phyloP scores from a whole-genome alignment of 2,329 filamentous ascomycete genomes.

The Arthrobotrys entomopaga region DNA sequence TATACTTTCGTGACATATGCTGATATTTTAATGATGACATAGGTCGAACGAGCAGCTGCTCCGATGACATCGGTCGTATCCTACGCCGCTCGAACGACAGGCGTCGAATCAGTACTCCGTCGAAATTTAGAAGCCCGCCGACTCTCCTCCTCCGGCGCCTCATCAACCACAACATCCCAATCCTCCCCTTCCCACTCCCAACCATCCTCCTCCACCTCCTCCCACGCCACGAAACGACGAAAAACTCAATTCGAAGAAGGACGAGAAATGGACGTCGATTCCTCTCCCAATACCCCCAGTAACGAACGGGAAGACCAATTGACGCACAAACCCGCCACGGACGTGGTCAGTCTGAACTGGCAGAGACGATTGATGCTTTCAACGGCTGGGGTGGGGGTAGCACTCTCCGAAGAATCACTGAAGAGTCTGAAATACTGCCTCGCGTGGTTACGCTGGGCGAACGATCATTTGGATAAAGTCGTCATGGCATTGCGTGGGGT shows the following conservation, averaged over 20 bases:
- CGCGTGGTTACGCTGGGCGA: constrained; percentile 80
- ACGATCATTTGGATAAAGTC: constrained; percentile 79
- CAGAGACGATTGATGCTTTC: constrained; percentile 86
- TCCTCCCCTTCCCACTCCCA: constrained; percentile 62
- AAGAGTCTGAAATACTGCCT: constrained; percentile 86
- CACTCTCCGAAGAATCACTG: constrained; percentile 88
- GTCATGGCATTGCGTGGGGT: constrained; percentile 78
- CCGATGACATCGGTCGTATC: constrained; percentile 88
- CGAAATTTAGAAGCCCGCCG: constrained; percentile 72
- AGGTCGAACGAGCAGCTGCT: constrained; percentile 72
- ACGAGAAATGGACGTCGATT: constrained; percentile 56
- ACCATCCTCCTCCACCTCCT: constrained; percentile 56
- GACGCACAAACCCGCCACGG: constrained; percentile 57
- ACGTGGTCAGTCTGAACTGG: constrained; percentile 69
- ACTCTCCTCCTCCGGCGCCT: constrained; percentile 32
- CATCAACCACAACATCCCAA: constrained; percentile 19
- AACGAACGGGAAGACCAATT: constrained; percentile 60
- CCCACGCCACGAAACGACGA: constrained; percentile 67
- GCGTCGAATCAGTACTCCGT: constrained; percentile 84
- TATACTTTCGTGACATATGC: not conserved
- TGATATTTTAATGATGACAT: not conserved
- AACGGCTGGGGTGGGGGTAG: constrained; percentile 87
- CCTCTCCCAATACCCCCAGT: constrained; percentile 14
- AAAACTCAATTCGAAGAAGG: constrained; percentile 66
- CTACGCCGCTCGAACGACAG: constrained; percentile 82